A percentile compares a stretch with the other conserved stretches of the same genome.
Evolutionary conservation across 2,329 filamentous ascomycete genomes (phyloP).

Genomic region (Ascochyta lentis): DNA sequence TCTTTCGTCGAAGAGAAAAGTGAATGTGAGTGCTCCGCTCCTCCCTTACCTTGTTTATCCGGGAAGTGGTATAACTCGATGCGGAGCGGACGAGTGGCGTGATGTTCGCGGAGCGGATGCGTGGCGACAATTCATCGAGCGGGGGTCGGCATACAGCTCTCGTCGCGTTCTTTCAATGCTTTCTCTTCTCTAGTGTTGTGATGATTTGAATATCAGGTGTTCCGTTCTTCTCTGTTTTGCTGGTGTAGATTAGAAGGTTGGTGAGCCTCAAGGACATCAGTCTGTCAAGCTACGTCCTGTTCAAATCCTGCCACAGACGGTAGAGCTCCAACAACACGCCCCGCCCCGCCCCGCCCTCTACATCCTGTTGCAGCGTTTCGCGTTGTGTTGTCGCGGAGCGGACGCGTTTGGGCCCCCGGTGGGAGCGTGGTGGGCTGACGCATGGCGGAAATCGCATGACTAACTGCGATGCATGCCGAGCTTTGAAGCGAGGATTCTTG

Average conservation of each 20-base stretch:
- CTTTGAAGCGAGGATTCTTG: constrained; percentile 8
- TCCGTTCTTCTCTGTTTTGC: too few species aligned
- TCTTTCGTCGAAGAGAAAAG: neutral
- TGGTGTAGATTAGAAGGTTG: too few species aligned
- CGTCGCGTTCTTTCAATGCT: neutral
- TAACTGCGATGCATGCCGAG: constrained; percentile 23
- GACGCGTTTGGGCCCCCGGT: neutral
- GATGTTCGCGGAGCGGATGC: constrained; percentile 11
- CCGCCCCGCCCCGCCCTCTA: constrained; percentile 11
- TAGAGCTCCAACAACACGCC: neutral
- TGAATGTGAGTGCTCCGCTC: neutral
- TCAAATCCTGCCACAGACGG: too few species aligned
- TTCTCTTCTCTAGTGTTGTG: neutral
- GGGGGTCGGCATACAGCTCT: neutral
- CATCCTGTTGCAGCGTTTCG: neutral
- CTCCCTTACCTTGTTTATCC: constrained; percentile 1
- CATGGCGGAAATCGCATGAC: constrained; percentile 20
- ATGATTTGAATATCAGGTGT: neutral
- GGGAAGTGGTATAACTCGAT: neutral
- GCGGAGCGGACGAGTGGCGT: constrained; percentile 12
- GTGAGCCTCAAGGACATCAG: too few species aligned
- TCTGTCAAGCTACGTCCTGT: too few species aligned
- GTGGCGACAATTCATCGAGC: constrained; percentile 4
- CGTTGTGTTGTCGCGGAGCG: neutral
- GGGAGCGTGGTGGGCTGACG: constrained; percentile 7